phyloP scores from a whole-genome alignment of 352 stramenopile species.

The Peronospora farinosa region DNA sequence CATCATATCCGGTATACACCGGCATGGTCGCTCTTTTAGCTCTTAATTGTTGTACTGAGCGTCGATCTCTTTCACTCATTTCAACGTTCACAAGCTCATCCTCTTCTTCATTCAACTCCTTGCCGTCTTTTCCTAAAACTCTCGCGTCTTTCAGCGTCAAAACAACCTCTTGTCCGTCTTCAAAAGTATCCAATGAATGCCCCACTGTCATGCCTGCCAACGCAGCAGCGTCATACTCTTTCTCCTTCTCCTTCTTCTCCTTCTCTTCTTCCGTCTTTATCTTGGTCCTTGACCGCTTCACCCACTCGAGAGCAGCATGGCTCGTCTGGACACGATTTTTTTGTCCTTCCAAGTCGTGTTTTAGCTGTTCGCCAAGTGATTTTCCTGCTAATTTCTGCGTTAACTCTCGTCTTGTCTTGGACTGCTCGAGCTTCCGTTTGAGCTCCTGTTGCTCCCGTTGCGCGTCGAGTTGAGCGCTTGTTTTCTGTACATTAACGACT shows the following conservation, averaged over 20 bases:
- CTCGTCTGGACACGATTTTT: constrained; percentile 16
- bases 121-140: constrained; percentile 77
- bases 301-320: constrained; percentile 57
- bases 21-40: constrained; percentile 49
- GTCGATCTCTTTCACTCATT: constrained; percentile 65
- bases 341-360: constrained; percentile 16
- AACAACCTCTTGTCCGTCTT: constrained; percentile 88
- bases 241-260: constrained; percentile 15
- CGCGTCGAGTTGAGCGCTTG: constrained; percentile 39
- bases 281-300: constrained; percentile 44
- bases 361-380: constrained; percentile 69
- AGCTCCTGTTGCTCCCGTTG: constrained; percentile 45
- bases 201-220: constrained; percentile 87
- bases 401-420: constrained; percentile 61
- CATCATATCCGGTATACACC: constrained; percentile 92
- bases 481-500: constrained; percentile 67
- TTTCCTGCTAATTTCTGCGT: constrained; percentile 61
- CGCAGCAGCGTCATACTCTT: constrained; percentile 59
- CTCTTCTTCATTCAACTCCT: constrained; percentile 73
- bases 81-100: constrained; percentile 85
- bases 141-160: constrained; percentile 90
- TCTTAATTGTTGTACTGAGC: constrained; percentile 35
- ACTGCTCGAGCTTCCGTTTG: constrained; percentile 55
- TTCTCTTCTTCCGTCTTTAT: constrained; percentile 8
- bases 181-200: constrained; percentile 84